phyloP scores from a whole-genome alignment of 495 filamentous ascomycete genomes.

The Aspergillus homomorphus region DNA sequence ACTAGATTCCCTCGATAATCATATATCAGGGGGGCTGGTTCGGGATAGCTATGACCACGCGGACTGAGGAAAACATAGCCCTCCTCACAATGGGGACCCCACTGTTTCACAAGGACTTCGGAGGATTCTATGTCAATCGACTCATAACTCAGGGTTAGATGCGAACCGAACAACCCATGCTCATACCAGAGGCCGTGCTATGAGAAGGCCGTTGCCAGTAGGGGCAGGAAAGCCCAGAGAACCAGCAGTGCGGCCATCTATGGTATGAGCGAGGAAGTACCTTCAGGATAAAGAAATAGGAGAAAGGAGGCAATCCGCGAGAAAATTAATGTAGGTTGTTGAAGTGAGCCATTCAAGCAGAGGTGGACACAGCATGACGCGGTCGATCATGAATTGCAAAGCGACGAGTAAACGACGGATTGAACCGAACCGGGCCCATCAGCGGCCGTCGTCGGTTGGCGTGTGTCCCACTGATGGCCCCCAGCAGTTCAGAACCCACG shows the following conservation, averaged over 20 bases:
- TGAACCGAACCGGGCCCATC: neutral
- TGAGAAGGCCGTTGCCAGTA: constrained; percentile 10
- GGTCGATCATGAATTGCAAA: neutral
- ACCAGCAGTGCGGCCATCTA: constrained; percentile 7
- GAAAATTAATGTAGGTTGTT: neutral
- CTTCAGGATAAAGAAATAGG: neutral
- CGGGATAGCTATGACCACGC: constrained; percentile 22
- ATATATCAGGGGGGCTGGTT: constrained; percentile 27
- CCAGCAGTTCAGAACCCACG: neutral
- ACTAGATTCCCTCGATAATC: constrained; percentile 31
- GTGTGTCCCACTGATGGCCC: neutral
- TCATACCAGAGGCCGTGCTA: constrained; percentile 14
- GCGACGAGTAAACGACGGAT: neutral
- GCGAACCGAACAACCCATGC: constrained; percentile 12
- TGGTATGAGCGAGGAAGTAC: neutral
- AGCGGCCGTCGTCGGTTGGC: neutral
- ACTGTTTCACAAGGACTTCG: constrained; percentile 25
- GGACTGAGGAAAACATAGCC: constrained; percentile 31
- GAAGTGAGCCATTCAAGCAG: neutral
- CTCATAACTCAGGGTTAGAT: constrained; percentile 10
- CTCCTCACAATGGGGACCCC: constrained; percentile 26
- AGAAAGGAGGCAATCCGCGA: neutral
- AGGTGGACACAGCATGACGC: constrained; percentile 5
- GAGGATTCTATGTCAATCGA: constrained; percentile 18
- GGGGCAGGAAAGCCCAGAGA: constrained; percentile 3